A percentile compares a stretch with the other conserved stretches of the same genome.
Evolutionary conservation across 2,329 filamentous ascomycete genomes (phyloP).

Genomic region (Botrytis galanthina): DNA sequence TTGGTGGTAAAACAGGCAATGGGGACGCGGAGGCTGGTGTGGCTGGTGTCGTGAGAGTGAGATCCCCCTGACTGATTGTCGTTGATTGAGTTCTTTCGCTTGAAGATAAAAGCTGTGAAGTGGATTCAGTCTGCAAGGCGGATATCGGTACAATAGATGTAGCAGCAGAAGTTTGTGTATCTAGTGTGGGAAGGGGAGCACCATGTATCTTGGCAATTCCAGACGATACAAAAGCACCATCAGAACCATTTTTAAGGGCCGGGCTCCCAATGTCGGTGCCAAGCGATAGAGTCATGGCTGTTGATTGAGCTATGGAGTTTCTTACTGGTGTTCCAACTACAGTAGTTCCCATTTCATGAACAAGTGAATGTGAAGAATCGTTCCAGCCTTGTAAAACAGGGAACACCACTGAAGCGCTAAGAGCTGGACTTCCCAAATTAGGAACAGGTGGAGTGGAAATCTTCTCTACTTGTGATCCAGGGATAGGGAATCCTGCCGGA

Average conservation of each 20-base stretch:
- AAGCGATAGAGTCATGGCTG: neutral
- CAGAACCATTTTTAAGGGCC: neutral
- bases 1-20: neutral
- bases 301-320: neutral
- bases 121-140: neutral
- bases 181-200: neutral
- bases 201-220: neutral
- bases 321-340: neutral
- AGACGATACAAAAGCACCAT: neutral
- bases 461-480: neutral
- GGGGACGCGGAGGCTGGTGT: neutral
- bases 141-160: neutral
- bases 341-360: neutral
- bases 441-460: neutral
- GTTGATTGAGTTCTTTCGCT: neutral
- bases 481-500: neutral
- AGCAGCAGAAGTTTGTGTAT: neutral
- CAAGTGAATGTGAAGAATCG: neutral
- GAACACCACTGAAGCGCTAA: neutral
- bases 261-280: conserved; percentile 1
- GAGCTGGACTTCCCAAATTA: neutral
- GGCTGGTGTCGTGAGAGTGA: neutral
- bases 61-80: neutral
- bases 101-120: neutral
- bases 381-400: neutral